A percentile compares a stretch with the other conserved stretches of the same genome.
phyloP scores from a whole-genome alignment of 768 basidiomycete genomes.

The Lentinula raphanica region DNA sequence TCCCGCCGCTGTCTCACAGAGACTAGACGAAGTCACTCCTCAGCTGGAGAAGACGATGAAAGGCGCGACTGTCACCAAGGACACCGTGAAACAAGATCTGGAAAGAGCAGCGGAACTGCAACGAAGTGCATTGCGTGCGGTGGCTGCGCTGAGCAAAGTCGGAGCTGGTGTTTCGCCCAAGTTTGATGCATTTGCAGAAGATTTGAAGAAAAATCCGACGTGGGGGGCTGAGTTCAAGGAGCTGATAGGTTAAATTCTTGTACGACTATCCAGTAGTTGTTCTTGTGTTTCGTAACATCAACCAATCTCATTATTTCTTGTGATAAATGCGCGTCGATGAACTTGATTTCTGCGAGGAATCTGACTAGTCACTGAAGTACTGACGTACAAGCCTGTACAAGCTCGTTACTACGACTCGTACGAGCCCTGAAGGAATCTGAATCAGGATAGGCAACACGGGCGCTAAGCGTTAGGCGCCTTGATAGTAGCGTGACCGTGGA shows the following conservation, averaged over 20 bases:
- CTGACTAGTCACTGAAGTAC: too few relatives aligned
- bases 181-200: slow-evolving; percentile 79
- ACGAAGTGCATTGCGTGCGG: slow-evolving; percentile 81
- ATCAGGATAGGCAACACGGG: too few relatives aligned
- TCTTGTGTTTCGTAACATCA: neutral
- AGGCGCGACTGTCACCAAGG: slow-evolving; percentile 83
- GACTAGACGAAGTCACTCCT: slow-evolving; percentile 80
- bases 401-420: too few relatives aligned
- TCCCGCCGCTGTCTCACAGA: slow-evolving; percentile 74
- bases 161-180: slow-evolving; percentile 55
- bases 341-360: too few relatives aligned
- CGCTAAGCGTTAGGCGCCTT: too few relatives aligned
- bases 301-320: too few relatives aligned
- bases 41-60: slow-evolving; percentile 87
- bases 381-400: too few relatives aligned
- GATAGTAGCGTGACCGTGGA: neutral
- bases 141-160: slow-evolving; percentile 82
- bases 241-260: slow-evolving; percentile 16
- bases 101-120: slow-evolving; percentile 89
- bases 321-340: too few relatives aligned
- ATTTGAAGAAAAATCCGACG: slow-evolving; percentile 55
- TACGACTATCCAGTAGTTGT: too few relatives aligned
- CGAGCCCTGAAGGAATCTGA: neutral
- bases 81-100: slow-evolving; percentile 91
- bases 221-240: slow-evolving; percentile 74